Evolutionary conservation across 441 rosid species (phyloP).

Genomic region (California macrophylla): DNA sequence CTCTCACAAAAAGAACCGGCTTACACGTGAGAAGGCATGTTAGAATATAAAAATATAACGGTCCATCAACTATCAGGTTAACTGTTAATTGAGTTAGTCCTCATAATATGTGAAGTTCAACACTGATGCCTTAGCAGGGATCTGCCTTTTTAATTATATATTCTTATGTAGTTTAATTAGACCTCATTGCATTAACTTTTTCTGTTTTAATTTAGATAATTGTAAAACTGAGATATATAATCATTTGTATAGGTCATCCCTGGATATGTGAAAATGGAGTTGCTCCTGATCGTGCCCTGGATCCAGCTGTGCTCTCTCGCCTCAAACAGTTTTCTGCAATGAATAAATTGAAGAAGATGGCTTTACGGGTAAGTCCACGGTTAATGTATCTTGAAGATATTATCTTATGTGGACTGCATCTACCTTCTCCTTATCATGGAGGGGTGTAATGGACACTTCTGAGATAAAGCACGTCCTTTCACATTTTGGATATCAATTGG

Average conservation of each 20-base stretch:
- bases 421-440: neutral
- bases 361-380: slow-evolving; percentile 50
- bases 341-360: slow-evolving; percentile 98
- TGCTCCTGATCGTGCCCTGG: slow-evolving; percentile 95
- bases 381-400: neutral
- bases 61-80: no score
- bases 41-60: no score
- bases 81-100: no score
- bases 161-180: neutral
- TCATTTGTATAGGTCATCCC: slow-evolving; percentile 62
- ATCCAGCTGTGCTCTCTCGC: slow-evolving; percentile 92
- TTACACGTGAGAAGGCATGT: no score
- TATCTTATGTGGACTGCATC: neutral
- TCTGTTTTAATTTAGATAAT: neutral
- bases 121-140: neutral
- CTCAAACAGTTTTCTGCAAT: slow-evolving; percentile 93
- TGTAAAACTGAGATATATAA: neutral
- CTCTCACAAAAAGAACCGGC: no score
- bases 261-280: slow-evolving; percentile 98
- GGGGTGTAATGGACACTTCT: neutral
- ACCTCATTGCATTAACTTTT: neutral
- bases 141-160: neutral
- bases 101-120: neutral
- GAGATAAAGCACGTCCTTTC: no score
- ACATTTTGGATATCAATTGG: no score